phyloP scores from a whole-genome alignment of 2,329 filamentous ascomycete genomes.

The Fusarium anguioides region DNA sequence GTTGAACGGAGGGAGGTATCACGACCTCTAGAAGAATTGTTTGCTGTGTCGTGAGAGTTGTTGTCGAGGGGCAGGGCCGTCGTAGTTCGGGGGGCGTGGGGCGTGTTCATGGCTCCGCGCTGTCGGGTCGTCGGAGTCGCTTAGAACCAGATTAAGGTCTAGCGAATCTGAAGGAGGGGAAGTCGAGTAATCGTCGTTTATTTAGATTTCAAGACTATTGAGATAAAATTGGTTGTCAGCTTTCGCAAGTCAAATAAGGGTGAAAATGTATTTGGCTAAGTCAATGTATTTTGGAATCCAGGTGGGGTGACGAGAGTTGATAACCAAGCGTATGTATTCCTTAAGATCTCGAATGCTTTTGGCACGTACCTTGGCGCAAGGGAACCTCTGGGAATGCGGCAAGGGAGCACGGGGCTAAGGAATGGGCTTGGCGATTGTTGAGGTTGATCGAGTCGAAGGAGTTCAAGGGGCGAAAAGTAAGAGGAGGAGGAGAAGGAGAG shows the following conservation, averaged over 20 bases:
- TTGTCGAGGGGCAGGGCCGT: constrained; percentile 45
- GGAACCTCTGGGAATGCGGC: constrained; percentile 19
- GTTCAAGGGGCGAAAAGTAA: constrained; percentile 20
- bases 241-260: constrained; percentile 3
- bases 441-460: constrained; percentile 29
- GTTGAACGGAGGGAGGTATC: constrained; percentile 37
- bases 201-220: constrained; percentile 9
- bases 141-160: constrained; percentile 35
- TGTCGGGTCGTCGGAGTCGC: constrained; percentile 36
- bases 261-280: constrained; percentile 22
- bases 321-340: constrained; percentile 1
- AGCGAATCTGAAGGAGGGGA: constrained; percentile 18
- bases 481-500: constrained; percentile 32
- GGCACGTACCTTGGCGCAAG: constrained; percentile 38
- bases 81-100: constrained; percentile 43
- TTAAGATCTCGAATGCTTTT: constrained; percentile 6
- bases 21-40: constrained; percentile 25
- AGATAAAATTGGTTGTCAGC: constrained; percentile 18
- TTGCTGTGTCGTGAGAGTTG: constrained; percentile 24
- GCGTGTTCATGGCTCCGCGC: constrained; percentile 48
- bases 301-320: constrained; percentile 36
- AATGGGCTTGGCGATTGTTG: constrained; percentile 27
- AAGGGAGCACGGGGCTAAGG: constrained; percentile 24
- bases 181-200: constrained; percentile 16
- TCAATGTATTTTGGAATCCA: constrained; percentile 4